Evolutionary conservation across 768 basidiomycete genomes (phyloP).

Genomic region (Rhizopogon vinicolor): DNA sequence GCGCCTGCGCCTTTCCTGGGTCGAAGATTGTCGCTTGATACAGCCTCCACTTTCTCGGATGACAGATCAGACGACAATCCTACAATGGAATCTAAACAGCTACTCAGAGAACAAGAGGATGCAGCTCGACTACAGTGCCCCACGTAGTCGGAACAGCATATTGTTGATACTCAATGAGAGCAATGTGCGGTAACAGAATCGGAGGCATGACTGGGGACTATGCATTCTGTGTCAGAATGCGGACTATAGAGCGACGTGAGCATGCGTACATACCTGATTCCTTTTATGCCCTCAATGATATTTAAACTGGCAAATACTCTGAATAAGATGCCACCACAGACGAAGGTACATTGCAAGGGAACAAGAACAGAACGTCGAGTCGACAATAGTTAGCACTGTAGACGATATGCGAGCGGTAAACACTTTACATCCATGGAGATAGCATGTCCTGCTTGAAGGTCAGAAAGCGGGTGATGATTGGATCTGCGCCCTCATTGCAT

Average conservation of each 20-base stretch:
- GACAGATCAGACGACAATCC: neutral
- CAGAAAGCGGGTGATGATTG: no score
- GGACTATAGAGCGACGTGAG: neutral
- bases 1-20: neutral
- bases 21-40: neutral
- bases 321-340: neutral
- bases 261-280: neutral
- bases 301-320: neutral
- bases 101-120: neutral
- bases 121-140: neutral
- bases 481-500: no score
- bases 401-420: no score
- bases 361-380: no score
- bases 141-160: neutral
- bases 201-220: neutral
- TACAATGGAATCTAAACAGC: neutral
- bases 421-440: no score
- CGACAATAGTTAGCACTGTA: no score
- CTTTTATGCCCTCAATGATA: neutral
- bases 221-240: neutral
- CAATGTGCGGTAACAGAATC: neutral
- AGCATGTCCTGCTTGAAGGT: no score
- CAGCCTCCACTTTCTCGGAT: neutral
- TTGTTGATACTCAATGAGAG: neutral
- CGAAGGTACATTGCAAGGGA: no score